Base-by-base conservation (phyloP, 2,329 filamentous ascomycete genomes). In the Penicillium sp. region DNA sequence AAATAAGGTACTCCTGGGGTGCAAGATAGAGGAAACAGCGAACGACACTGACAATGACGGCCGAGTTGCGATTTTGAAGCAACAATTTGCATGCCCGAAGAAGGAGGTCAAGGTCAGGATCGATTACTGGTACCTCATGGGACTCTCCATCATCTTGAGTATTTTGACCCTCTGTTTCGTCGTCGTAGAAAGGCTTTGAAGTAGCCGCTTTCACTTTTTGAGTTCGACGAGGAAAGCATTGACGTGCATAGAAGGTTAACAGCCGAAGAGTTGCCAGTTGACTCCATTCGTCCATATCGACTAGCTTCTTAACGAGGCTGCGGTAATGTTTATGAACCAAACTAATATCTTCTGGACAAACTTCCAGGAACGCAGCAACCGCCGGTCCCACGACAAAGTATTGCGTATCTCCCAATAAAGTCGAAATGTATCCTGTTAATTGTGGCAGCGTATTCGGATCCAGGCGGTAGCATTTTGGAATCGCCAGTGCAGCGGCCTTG, bases 221-320 rank as follows among this genome's bases (percentile, higher is more conserved):
- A 8, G 80, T 88, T 69, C 83, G 83, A 51, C 82, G 81, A 0
- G 94, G 92, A 64, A 99, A 99, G 72, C 91, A 97, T 69, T 85
- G 89, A 51, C 94, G 85, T 2, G 90, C 87, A 72, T 99, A 99
- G 19, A 87, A 79, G 1, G 89, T 88, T 85, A 97, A 87, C 60
- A 99, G 79, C 34, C 87, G 84, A 63, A 99, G 70, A 2, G 90
- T 90, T 2, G 91, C 89, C 50, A 97, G 74, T 75, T 99, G 94
- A 37, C 92, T 90, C 94, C 94, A 99, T 75, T 99, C 94, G 68
- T 99, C 94, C 94, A 99, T 99, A 70, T 99, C 94, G 21, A 97
- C 91, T 48, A 97, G 78, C 78, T 97, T 96, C 72, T 87, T 90
- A 59, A 96, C 87, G 59, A 99, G 78, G 31, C 84, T 81, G 47